These are phyloP conservation scores for Fusarium sp. DNA, from an alignment of 2,329 filamentous ascomycete species.

Conservation along the genomic window DNA sequence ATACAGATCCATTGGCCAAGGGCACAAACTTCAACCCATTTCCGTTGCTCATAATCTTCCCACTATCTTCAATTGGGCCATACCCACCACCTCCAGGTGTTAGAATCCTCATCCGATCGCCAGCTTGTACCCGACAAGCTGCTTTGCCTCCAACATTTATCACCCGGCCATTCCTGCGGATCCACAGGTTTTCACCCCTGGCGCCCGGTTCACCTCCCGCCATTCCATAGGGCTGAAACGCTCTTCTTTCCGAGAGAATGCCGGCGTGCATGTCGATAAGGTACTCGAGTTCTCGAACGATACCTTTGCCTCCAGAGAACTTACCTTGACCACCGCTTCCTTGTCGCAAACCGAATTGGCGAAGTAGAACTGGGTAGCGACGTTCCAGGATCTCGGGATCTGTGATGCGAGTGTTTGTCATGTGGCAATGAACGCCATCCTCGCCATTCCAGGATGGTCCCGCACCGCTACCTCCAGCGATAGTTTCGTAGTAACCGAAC, in stretches of 20 bases:
- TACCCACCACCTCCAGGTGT: slow-evolving; percentile 32
- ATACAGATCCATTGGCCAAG: background rate
- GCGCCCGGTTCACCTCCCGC: slow-evolving; percentile 83
- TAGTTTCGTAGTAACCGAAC: slow-evolving; percentile 91
- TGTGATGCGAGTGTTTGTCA: slow-evolving; percentile 86
- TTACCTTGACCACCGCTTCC: slow-evolving; percentile 75
- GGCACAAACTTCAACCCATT: background rate
- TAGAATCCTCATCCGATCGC: slow-evolving; percentile 20
- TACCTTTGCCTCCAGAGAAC: slow-evolving; percentile 79
- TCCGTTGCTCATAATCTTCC: background rate
- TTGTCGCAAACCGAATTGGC: slow-evolving; percentile 75
- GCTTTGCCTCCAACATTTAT: slow-evolving; percentile 39
- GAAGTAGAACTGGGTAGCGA: slow-evolving; percentile 79
- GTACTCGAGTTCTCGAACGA: slow-evolving; percentile 83
- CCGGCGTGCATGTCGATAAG: slow-evolving; percentile 80
- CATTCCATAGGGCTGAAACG: slow-evolving; percentile 78
- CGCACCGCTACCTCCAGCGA: slow-evolving; percentile 81
- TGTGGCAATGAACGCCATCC: slow-evolving; percentile 77
- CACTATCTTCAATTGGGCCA: background rate
- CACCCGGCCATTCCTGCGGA: slow-evolving; percentile 67
- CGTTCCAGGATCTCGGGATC: slow-evolving; percentile 60
- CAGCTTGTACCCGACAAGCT: slow-evolving; percentile 18
- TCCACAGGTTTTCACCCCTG: slow-evolving; percentile 89
- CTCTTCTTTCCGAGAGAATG: slow-evolving; percentile 80
- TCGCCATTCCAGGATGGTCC: slow-evolving; percentile 81